Evolutionary conservation across 345 rosid species (phyloP), one percentile per base, ranked within the genome.

Genomic region (Alliaria petiolata): DNA sequence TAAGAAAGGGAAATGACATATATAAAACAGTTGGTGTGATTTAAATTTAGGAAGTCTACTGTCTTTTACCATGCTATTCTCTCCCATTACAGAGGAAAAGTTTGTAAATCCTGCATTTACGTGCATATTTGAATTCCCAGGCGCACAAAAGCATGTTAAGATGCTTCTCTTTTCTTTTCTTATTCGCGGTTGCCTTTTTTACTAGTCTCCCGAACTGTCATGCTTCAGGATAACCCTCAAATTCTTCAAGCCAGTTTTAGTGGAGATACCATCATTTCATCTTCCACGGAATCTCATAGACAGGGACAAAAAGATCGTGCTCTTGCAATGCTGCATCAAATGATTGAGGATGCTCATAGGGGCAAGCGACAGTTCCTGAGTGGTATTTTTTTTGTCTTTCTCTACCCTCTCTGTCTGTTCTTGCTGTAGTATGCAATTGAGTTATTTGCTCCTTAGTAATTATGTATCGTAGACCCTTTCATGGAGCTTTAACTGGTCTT

Each of bases 291-390:
- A 72, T 80, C 89, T 76, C 89, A 79, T 53, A 84, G 88, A 65
- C 95, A 78, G 60, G 97, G 93, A 57, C 95, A 91, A 81, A 85
- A 81, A 78, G 95, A 93, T 79, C 96, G 96, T 57, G 85, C 95
- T 70, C 91, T 93, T 81, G 91, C 85, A 55, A 79, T 87, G 86
- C 85, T 93, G 39, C 91, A 89, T 77, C 96, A 91, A 84, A 93
- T 93, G 95, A 87, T 93, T 81, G 89, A 93, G 80, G 98, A 91
- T 85, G 98, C 98, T 78, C 95, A 93, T 69, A 86, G 22, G 87
- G 91, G 97, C 83, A 93, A 91, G 86, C 79, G 98, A 20, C 98
- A 93, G 83, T 93, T 93, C 85, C 80, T 93, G 70, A 93, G 98
- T 73, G 97, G 97, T 93, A 89, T 17, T 16, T 39, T 71, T 68